Base-by-base conservation (phyloP, 1,139 yeast species). In the Geotrichum fermentans region DNA sequence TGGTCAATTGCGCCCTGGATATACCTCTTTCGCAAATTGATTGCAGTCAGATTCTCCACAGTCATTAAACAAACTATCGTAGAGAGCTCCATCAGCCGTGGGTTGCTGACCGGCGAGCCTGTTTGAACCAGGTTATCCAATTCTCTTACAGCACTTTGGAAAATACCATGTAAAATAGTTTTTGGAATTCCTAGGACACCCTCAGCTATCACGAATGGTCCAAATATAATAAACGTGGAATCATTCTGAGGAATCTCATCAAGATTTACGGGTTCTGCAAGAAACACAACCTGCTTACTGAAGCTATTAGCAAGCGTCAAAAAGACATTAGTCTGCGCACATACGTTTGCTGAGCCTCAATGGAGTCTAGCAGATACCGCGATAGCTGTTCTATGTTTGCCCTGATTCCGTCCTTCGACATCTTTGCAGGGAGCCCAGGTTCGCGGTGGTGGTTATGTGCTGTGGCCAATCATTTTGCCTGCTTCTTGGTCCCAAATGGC, bases 31-130 rank as follows among this genome's bases (percentile, higher is more conserved):
- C 73, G 60, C 2, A 58, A 46, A 43, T 68, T 69, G 42, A 64
- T 53, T 1, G 67, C 70, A 0, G 61, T 56, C 43, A 64, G 42
- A 48, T 66, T 61, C 53, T 69, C 72, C n/a, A 64, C 58, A 0
- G 69, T 61, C 3, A 63, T 62, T n/a, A 67, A 43, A 2, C 62
- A 49, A 11, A 62, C 53, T 16, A 65, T 41, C 24, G 64, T 43
- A 1, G 63, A 56, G 18, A 57, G 49, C 8, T 29, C 34, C 38
- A 34, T 36, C 14, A 18, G 16, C 10, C 35, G 10, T 14, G 16
- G 38, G n/a, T 32, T 30, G n/a, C 18, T 24, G 14, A 16, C 29
- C 10, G 34, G 18, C 10, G 13, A 18, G 3, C 24, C 37, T 5
- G 36, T n/a, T n/a, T 28, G 33, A 18, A 35, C 17, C 18, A 40